phyloP scores from a whole-genome alignment of 2,329 filamentous ascomycete species.

The Grosmannia huntii region DNA sequence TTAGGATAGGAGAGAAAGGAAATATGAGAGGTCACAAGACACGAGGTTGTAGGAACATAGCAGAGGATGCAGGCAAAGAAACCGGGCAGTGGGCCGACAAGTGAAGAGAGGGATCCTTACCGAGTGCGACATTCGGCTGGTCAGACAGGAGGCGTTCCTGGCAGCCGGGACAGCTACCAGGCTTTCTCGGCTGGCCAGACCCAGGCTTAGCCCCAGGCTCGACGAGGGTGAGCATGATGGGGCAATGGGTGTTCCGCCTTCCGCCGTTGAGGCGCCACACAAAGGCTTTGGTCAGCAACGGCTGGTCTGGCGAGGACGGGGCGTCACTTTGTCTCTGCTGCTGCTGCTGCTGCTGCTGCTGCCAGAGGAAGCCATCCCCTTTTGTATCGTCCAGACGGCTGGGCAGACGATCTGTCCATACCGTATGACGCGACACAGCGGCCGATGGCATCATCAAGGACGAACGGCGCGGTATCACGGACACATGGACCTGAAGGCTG shows the following conservation, averaged over 20 bases:
- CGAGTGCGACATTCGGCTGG: background rate
- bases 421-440: constrained; percentile 7
- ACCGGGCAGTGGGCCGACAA: background rate
- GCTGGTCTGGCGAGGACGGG: background rate
- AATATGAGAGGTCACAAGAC: background rate
- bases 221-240: constrained; percentile 1
- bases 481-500: background rate
- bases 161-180: background rate
- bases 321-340: background rate
- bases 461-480: background rate
- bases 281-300: background rate
- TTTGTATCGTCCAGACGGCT: background rate
- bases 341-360: background rate
- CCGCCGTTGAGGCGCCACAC: background rate
- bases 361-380: background rate
- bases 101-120: background rate
- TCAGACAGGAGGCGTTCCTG: background rate
- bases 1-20: no score
- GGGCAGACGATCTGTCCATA: background rate
- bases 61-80: background rate
- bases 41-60: background rate
- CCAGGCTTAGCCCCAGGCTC: no score
- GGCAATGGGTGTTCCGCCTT: background rate
- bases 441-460: constrained; percentile 8
- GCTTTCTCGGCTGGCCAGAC: background rate